Conservation (phyloP, 2,329 filamentous ascomycete species). For the Trichoderma sp. region DNA sequence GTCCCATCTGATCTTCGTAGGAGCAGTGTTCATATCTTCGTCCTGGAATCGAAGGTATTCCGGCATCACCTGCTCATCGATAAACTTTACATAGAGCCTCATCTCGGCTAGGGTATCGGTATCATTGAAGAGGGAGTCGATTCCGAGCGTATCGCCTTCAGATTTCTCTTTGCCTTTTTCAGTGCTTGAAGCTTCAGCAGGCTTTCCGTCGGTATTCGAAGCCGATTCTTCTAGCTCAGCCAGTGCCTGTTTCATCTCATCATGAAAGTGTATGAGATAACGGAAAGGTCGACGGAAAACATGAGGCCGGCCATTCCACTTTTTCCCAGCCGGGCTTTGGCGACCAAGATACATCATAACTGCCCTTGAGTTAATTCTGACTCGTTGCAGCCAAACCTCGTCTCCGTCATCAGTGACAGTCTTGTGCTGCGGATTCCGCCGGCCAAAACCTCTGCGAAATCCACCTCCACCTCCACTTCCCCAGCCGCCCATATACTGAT, state of each 20-base stretch:
- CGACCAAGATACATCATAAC: constrained; percentile 17
- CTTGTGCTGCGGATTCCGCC: constrained; percentile 11
- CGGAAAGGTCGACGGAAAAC: constrained; percentile 15
- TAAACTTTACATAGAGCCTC: constrained; percentile 12
- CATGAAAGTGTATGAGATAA: constrained; percentile 15
- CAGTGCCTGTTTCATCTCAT: constrained; percentile 12
- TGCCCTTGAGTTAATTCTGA: constrained; percentile 13
- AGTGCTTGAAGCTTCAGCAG: not conserved
- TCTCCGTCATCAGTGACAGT: constrained; percentile 2
- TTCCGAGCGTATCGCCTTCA: not conserved
- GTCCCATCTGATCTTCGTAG: constrained; percentile 7
- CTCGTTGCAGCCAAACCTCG: constrained; percentile 11
- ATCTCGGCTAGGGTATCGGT: not conserved
- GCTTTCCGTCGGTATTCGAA: not conserved
- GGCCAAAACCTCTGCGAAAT: not conserved
- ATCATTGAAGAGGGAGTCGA: constrained; percentile 6
- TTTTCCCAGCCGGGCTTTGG: constrained; percentile 7
- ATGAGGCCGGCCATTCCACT: constrained; percentile 16
- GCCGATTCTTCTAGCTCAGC: not conserved
- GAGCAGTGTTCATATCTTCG: not conserved
- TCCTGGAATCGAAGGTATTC: not conserved
- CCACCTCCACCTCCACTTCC: not conserved
- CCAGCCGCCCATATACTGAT: not conserved
- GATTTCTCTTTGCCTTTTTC: not conserved
- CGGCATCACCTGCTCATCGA: constrained; percentile 12